Evolutionary conservation across 2,329 filamentous ascomycete species (phyloP), one percentile per base, ranked within the genome.

Genomic region (Sarocladium brachiariae): DNA sequence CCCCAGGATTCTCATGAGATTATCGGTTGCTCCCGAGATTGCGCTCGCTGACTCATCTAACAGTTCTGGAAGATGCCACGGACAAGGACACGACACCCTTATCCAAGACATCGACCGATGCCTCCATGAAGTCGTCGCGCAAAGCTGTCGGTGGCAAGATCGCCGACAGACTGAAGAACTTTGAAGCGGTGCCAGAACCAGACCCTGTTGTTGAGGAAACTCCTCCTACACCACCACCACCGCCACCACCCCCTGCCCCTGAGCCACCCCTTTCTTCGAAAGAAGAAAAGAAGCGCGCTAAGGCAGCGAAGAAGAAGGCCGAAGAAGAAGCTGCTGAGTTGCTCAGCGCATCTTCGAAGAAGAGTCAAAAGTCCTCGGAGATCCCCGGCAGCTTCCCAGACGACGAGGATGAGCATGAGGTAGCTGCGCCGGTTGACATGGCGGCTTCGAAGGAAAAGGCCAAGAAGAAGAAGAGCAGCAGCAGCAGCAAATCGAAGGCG

Each of bases 321-420:
- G 47, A 53, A 27, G 53, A 58, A 24, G 49, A 57, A 51, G 53
- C 51, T n/a, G n/a, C n/a, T 34, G 31, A 50, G 13, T 10, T 47
- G 39, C 52, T 34, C 37, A 47, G n/a, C 50, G 51, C 25, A 25
- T 53, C 54, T 45, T 58, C 30, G 46, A 55, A 39, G 55, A 56
- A 31, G 58, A 58, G 35, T 58, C 60, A 27, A 56, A 51, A 49
- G 30, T 49, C 60, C 31, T 55, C 69, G 60, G 65, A 65, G 25
- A 67, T 80, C 5, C 79, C 80, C 37, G 81, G 80, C 51, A 77
- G 76, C 54, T 84, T 84, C 60, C 80, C 80, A 21, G 68, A 70
- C 38, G 73, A 76, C 55, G 72, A 74, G 31, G 72, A 72, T 55
- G 71, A 75, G 46, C 66, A 74, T 57, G 73, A 75, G 53, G 33